Base-by-base conservation (phyloP, 371 early-diverging fungal species). In the Apophysomyces elegans region DNA sequence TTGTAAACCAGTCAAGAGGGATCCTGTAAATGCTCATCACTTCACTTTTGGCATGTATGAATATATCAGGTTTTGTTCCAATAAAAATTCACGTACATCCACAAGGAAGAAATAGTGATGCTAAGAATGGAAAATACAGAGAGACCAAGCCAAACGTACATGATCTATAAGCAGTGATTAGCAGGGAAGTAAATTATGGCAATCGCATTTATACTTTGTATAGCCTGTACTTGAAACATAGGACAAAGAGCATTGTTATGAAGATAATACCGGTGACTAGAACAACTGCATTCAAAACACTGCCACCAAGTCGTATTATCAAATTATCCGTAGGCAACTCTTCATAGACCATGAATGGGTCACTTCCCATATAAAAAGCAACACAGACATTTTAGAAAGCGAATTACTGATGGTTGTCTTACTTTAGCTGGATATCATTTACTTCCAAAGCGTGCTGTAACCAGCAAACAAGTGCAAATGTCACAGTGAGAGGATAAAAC, bases 131-230 rank as follows among this genome's bases (percentile, higher is more conserved):
- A 71, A 13, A 67, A 50, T n/a, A 71, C 71, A 21, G 67, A 71
- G 11, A 71, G 44, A 5, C 68, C 71, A n/a, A 71, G 58, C 71
- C 71, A 71, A 61, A 71, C 46, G 32, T 64, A 67, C 46, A 71
- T 36, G 13, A 71, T 58, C 71, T 71, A 32, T 26, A 26, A 47
- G 39, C 7, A 14, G 8, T 45, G 1, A 37, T 37, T 56, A 5
- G 5, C 21, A 45, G 5, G 26, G 18, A 61, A 45, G 9, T 21
- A 18, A n/a, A 14, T 4, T 4, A 36, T 18, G 37, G 14, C 36
- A 13, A 45, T 45, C 7, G 2, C 12, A 14, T 45, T 21, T 16
- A 18, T 60, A 71, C 72, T 62, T 68, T 67, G n/a, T 71, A 71
- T 9, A 71, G 36, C 2, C 63, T 37, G 61, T 71, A 68, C 35